A percentile compares a stretch with the other conserved stretches of the same genome.
These are phyloP conservation scores for Naganishia sp. DNA, from an alignment of 1,284 basidiomycete species.

Conservation along the genomic window DNA sequence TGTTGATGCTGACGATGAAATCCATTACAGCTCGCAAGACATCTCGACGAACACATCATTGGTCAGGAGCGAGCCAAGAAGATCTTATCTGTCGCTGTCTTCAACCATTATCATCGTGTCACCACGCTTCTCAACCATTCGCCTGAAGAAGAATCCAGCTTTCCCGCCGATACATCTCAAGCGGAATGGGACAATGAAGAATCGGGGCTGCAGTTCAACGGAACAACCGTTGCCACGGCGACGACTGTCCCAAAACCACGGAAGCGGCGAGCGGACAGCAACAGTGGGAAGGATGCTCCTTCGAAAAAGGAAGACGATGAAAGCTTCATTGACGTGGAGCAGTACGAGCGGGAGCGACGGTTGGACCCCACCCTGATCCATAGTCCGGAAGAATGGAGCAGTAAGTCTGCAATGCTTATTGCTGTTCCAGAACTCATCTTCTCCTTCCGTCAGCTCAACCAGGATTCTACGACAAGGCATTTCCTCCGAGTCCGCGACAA, in stretches of 20 bases:
- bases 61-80: constrained; percentile 92
- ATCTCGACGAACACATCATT: constrained; percentile 85
- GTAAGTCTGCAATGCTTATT: constrained; percentile 1
- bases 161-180: constrained; percentile 37
- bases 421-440: background rate
- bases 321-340: constrained; percentile 2
- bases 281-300: background rate
- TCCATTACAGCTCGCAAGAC: constrained; percentile 68
- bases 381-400: constrained; percentile 22
- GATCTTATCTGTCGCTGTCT: constrained; percentile 85
- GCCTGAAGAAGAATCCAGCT: constrained; percentile 29
- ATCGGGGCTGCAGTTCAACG: constrained; percentile 46
- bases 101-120: constrained; percentile 82
- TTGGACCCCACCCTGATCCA: constrained; percentile 21
- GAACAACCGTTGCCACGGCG: constrained; percentile 52
- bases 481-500: constrained; percentile 8
- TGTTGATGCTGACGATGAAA: background rate
- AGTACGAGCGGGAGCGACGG: constrained; percentile 5
- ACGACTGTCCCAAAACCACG: constrained; percentile 22
- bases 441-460: constrained; percentile 6
- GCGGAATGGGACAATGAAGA: constrained; percentile 55
- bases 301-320: constrained; percentile 9
- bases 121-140: constrained; percentile 15
- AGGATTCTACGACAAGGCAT: constrained; percentile 26
- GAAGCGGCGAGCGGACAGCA: background rate